phyloP scores from a whole-genome alignment of 371 early-diverging fungal genomes.

The Dipsacomyces acuminosporus region DNA sequence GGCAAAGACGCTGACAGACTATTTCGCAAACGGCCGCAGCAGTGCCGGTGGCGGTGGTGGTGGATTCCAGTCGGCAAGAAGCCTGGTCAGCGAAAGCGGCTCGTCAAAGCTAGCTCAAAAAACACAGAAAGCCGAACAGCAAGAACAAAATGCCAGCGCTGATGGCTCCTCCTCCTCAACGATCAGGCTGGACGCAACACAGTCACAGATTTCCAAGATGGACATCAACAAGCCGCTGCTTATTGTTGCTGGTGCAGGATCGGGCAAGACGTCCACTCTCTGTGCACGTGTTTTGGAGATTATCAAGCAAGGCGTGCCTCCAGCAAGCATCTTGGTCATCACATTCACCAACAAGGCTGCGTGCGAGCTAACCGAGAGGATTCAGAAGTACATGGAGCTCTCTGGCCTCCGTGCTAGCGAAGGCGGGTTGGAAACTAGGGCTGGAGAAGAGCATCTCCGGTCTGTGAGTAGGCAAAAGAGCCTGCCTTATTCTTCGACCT shows the following conservation, averaged over 20 bases:
- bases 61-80: conserved; percentile 10
- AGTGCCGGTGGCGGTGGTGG: neutral
- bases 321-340: conserved; percentile 51
- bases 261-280: conserved; percentile 59
- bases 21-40: neutral
- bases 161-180: neutral
- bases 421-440: neutral
- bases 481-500: conserved; percentile 49
- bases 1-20: too few relatives aligned
- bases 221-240: conserved; percentile 45
- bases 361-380: conserved; percentile 53
- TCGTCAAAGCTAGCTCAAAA: neutral
- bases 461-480: too few relatives aligned
- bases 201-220: conserved; percentile 28
- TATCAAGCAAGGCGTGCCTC: conserved; percentile 39
- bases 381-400: conserved; percentile 34
- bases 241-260: conserved; percentile 60
- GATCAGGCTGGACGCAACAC: conserved; percentile 18
- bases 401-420: conserved; percentile 31
- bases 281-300: conserved; percentile 45
- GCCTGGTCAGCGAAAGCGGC: neutral
- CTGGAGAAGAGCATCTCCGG: too few relatives aligned
- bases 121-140: neutral
- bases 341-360: conserved; percentile 69
- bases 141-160: neutral